Conservation (phyloP, 108 stramenopile genomes). For the Schizochytrium sp. region DNA sequence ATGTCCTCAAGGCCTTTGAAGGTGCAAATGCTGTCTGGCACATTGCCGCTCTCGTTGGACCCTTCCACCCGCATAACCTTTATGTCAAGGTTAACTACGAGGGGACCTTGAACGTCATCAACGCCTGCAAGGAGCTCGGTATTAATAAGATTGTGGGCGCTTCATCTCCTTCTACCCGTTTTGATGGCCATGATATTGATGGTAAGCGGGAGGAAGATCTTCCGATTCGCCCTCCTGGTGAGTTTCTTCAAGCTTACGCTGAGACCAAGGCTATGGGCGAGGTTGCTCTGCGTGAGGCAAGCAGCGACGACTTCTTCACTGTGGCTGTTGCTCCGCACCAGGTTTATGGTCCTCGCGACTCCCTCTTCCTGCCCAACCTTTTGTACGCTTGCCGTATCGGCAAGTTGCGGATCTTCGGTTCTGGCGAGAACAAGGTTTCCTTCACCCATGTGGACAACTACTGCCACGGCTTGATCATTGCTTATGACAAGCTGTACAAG, state of each 20-base stretch:
- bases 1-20: slow-evolving; percentile 82
- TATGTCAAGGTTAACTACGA: slow-evolving; percentile 69
- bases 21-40: slow-evolving; percentile 90
- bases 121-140: slow-evolving; percentile 81
- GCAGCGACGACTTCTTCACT: slow-evolving; percentile 81
- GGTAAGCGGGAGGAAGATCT: slow-evolving; percentile 83
- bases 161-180: slow-evolving; percentile 93
- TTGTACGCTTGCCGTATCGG: slow-evolving; percentile 88
- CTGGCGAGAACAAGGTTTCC: slow-evolving; percentile 87
- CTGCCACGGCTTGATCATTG: slow-evolving; percentile 92
- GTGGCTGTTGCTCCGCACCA: slow-evolving; percentile 95
- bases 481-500: slow-evolving; percentile 84
- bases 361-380: slow-evolving; percentile 90
- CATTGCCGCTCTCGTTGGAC: slow-evolving; percentile 96
- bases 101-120: slow-evolving; percentile 65
- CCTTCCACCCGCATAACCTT: slow-evolving; percentile 84
- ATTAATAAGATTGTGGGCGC: slow-evolving; percentile 90
- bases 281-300: slow-evolving; percentile 80
- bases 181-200: slow-evolving; percentile 90
- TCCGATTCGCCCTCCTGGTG: slow-evolving; percentile 75
- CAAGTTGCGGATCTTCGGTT: slow-evolving; percentile 89
- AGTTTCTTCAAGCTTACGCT: slow-evolving; percentile 88
- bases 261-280: slow-evolving; percentile 96
- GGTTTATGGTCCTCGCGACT: slow-evolving; percentile 92
- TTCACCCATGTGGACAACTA: slow-evolving; percentile 97